Percentiles rank a stretch among this genome's conserved stretches.
Evolutionary conservation across 129 eudicot genomes (phyloP).

Genomic region (carrot (Daucus carota)): DNA sequence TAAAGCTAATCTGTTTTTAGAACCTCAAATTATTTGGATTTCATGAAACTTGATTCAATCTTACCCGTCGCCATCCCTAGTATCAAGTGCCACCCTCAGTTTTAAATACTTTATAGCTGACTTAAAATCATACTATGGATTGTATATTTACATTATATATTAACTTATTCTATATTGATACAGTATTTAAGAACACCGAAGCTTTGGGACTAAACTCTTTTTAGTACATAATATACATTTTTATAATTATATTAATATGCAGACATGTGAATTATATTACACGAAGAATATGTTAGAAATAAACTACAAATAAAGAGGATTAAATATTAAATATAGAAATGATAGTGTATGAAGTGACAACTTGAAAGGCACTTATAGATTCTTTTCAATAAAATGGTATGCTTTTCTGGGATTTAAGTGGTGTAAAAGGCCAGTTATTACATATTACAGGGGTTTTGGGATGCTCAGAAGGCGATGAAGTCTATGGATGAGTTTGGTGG

Average conservation of each 20-base stretch:
- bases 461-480: constrained; percentile 29
- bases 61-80: too few relatives aligned
- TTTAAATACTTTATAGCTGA: background rate
- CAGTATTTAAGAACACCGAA: background rate
- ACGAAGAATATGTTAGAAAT: background rate
- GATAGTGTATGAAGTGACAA: background rate
- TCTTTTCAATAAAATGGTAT: background rate
- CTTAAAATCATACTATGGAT: background rate
- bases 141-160: too few relatives aligned
- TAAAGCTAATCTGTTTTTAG: too few relatives aligned
- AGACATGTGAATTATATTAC: background rate
- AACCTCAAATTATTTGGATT: too few relatives aligned
- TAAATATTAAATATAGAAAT: background rate
- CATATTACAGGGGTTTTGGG: constrained; percentile 56
- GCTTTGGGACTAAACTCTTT: background rate
- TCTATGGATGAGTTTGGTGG: constrained; percentile 36
- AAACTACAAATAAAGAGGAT: background rate
- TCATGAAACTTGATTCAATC: too few relatives aligned
- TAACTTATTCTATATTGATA: background rate
- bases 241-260: too few relatives aligned
- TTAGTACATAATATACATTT: background rate
- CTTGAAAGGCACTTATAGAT: background rate
- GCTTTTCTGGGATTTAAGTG: background rate
- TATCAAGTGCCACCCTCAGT: too few relatives aligned
- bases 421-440: background rate